Evolutionary conservation across 345 rosid genomes (phyloP).

Genomic region (Turritis glabra): DNA sequence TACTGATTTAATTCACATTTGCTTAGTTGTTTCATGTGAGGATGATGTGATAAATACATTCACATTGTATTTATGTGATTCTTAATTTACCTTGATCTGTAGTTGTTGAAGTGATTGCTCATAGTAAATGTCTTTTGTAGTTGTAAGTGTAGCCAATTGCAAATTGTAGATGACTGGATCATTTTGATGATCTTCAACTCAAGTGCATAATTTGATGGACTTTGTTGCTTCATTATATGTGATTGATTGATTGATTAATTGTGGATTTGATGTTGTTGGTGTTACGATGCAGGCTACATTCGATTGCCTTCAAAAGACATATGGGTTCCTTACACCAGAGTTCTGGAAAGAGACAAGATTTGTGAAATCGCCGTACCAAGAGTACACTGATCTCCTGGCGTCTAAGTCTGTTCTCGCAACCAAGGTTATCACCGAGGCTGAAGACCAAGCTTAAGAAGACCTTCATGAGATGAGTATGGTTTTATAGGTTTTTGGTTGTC

Average conservation of each 20-base stretch:
- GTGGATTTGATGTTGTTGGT: neutral
- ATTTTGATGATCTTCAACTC: neutral
- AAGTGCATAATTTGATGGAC: neutral
- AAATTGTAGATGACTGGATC: neutral
- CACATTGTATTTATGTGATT: neutral
- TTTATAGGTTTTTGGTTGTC: neutral
- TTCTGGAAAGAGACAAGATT: slow-evolving; percentile 72
- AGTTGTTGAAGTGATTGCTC: too few species aligned
- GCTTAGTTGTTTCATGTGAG: neutral
- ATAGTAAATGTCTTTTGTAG: too few species aligned
- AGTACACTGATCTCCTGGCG: slow-evolving; percentile 54
- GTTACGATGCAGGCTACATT: slow-evolving; percentile 50
- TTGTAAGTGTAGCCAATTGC: neutral
- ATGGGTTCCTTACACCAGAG: slow-evolving; percentile 79
- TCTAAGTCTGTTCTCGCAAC: neutral
- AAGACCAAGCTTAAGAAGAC: slow-evolving; percentile 22
- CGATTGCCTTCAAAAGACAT: slow-evolving; percentile 66
- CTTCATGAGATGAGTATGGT: neutral
- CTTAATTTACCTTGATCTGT: too few species aligned
- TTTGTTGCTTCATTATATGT: neutral
- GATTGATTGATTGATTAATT: neutral
- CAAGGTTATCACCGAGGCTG: slow-evolving; percentile 4
- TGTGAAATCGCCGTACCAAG: slow-evolving; percentile 60
- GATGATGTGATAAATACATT: neutral
- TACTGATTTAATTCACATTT: neutral